Evolutionary conservation across 2,329 filamentous ascomycete genomes (phyloP), one percentile per base, ranked within the genome.

Genomic region (Pseudogymnoascus verrucosus): DNA sequence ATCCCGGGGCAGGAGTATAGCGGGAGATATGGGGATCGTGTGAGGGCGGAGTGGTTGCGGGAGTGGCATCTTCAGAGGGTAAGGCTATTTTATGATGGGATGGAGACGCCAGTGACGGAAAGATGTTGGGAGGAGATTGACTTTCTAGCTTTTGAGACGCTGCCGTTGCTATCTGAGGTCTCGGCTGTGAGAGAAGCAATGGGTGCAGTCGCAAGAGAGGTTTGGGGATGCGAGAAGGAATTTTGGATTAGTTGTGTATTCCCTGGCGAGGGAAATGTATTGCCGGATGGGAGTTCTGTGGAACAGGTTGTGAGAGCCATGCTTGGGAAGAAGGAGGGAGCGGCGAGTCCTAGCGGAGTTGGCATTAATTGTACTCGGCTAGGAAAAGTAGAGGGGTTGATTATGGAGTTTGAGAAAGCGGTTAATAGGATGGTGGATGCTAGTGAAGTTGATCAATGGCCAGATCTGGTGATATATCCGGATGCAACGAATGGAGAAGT

Each of bases 281-380:
- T 89, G 23, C 85, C 86, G 0, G 85, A 88, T 68, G 84, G 84
- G 1, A 82, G 75, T 66, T 72, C 70, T 2, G 74, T 81, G 21
- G 72, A 75, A 57, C 68, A 80, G 65, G 77, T 80, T 65, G 74
- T 80, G 7, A 57, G 67, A 31, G 74, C 75, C 26, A 75, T 79
- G 67, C 23, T 80, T 31, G 64, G 65, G 5, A 61, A 42, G 10
- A 62, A 60, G 37, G 37, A 65, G 1, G 68, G 64, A 5, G 66
- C 64, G 2, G 66, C 63, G 10, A 65, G 73, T 3, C 86, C 86
- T 0, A 86, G 82, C 82, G 86, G 82, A 0, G 78, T 90, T 23
- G 87, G 87, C 1, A 81, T 89, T 69, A 89, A 89, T 73, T 89
- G 87, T 72, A 89, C 82, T 39, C 89, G 87, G 72, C 80, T 89